A percentile compares a stretch with the other conserved stretches of the same genome.
These are phyloP conservation scores for Pythium aquatile DNA, from an alignment of 352 stramenopile species.

Conservation along the genomic window DNA sequence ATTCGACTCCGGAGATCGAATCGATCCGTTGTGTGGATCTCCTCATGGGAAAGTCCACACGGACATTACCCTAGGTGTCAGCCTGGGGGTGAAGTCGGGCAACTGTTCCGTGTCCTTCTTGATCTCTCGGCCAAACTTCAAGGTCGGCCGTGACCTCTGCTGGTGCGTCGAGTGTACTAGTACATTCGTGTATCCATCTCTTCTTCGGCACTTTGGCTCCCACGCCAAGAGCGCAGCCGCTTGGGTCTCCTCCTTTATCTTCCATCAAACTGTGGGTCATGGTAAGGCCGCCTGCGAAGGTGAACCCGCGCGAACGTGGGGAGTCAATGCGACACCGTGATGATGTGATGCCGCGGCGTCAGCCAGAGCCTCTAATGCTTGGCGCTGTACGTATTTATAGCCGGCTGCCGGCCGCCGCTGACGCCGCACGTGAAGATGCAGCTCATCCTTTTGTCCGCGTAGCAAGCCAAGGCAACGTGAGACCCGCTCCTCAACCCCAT, in stretches of 20 bases:
- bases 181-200: background rate
- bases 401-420: background rate
- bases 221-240: background rate
- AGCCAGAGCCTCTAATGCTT: background rate
- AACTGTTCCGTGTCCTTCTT: background rate
- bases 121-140: background rate
- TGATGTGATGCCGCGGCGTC: slow-evolving; percentile 8
- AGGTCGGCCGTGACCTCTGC: background rate
- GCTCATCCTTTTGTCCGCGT: background rate
- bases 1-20: no score
- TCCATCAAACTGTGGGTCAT: background rate
- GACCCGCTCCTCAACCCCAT: background rate
- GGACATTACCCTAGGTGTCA: background rate
- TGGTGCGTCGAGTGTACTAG: no score
- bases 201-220: background rate
- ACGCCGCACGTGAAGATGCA: background rate
- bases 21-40: no score
- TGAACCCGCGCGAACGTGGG: background rate
- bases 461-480: background rate
- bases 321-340: background rate
- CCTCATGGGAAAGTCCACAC: no score
- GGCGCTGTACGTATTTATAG: background rate
- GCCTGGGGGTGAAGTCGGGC: background rate
- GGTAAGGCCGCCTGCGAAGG: background rate
- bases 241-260: background rate